Base-by-base conservation (phyloP, 164 flowering plant genomes). In the Aristolochia fimbriata region DNA sequence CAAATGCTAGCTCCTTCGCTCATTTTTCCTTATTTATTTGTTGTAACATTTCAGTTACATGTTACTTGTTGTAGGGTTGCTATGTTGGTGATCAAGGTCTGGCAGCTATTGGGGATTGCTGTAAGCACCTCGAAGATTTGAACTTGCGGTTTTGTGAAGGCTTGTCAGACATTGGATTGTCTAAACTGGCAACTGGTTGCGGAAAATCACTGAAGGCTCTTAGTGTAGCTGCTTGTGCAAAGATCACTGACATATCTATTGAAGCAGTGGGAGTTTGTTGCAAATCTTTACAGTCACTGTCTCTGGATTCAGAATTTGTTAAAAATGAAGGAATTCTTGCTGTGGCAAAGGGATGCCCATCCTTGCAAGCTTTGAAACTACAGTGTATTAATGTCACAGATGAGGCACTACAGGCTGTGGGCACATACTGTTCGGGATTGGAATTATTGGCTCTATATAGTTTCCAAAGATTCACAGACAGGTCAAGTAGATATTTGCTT, bases 91-190 rank as follows among this genome's bases (percentile, higher is more conserved):
- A 89, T 78, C 70, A 75, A 63, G 96, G 96, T 60, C 68, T 92
- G 63, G 83, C 76, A 54, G 83, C 88, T 63, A 77, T 89, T 65
- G 96, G 93, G 45, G 71, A 87, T 74, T 79, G 68, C 70, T 92
- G 96, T 61, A 80, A 81, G 68, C 81, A 80, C 51, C 88, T 92
- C 64, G 84, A 87, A 75, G 88, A 84, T 50, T 69, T 92, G 70
- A 89, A 87, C 69, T 74, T 92, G 78, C 85, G 88, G 7, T 89
- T 84, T 67, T 89, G 98, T 76, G 96, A 92, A 76, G 91, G 90
- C 21, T 71, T 92, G 76, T 83, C 86, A 30, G 96, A 92, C 58
- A 55, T 51, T 1, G 96, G 96, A 51, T 56, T 92, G 76, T 72
- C 74, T 69, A 77, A 83, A 53, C 62, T 92, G 62, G 84, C 81